Conservation (phyloP, 2,329 filamentous ascomycete species). For the Paraphaeosphaeria sporulosa region DNA sequence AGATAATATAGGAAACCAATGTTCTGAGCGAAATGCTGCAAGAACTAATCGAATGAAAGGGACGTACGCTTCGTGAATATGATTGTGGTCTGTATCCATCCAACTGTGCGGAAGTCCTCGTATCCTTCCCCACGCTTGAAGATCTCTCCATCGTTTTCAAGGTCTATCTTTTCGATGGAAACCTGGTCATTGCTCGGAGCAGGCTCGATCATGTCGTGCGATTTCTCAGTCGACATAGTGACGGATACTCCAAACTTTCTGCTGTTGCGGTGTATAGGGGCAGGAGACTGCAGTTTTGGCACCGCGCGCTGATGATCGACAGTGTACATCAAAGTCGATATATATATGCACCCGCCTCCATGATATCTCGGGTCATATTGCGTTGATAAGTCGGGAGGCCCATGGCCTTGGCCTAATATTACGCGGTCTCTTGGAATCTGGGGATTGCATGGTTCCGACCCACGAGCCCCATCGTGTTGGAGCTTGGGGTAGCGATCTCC, state of each 20-base stretch:
- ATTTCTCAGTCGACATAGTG: conserved; percentile 37
- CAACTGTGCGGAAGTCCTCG: conserved; percentile 62
- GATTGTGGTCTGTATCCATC: conserved; percentile 60
- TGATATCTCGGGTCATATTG: conserved; percentile 13
- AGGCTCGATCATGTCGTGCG: conserved; percentile 32
- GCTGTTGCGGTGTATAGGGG: neutral
- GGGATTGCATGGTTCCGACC: conserved; percentile 25
- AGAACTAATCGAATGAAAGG: neutral
- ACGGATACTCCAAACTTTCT: neutral
- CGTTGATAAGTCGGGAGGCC: conserved; percentile 11
- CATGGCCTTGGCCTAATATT: conserved; percentile 20
- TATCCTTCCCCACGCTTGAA: conserved; percentile 58
- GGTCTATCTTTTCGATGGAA: conserved; percentile 29
- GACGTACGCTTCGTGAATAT: conserved; percentile 60
- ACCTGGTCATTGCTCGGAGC: conserved; percentile 32
- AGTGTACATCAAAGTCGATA: conserved; percentile 4
- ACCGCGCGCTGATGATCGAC: neutral
- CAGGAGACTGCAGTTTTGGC: neutral
- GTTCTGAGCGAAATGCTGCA: neutral
- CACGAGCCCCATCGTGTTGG: conserved; percentile 32
- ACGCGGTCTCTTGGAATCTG: conserved; percentile 31
- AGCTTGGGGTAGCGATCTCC: conserved; percentile 11
- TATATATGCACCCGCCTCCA: conserved; percentile 17
- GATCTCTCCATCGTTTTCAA: conserved; percentile 55
- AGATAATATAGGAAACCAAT: neutral